These are phyloP conservation scores for Gentiana straminea DNA, from an alignment of 257 asterid genomes.

Conservation along the genomic window DNA sequence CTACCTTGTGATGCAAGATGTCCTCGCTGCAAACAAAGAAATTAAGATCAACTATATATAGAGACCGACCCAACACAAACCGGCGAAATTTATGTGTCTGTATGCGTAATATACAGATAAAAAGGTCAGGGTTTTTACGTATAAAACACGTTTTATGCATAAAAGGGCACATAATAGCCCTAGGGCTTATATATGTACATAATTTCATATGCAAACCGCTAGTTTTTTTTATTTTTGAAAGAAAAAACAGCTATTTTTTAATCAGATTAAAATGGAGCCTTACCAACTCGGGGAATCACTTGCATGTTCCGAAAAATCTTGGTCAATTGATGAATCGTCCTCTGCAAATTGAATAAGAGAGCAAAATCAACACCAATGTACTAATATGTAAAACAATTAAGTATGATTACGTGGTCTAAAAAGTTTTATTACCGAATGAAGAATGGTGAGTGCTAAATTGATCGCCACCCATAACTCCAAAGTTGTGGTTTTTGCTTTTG, in stretches of 20 bases:
- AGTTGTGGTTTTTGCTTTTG: neutral
- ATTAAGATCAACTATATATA: too few relatives aligned
- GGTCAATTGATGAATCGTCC: conserved; percentile 19
- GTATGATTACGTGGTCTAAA: neutral
- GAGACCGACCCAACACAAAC: too few relatives aligned
- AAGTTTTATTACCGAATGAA: conserved; percentile 25
- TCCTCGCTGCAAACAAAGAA: conserved; percentile 16
- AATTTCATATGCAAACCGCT: too few relatives aligned
- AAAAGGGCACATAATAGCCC: too few relatives aligned
- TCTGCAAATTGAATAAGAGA: conserved; percentile 25
- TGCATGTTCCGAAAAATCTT: conserved; percentile 14
- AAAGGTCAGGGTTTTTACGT: too few relatives aligned
- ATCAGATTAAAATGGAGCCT: neutral
- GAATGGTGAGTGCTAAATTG: conserved; percentile 6
- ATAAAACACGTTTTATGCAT: too few relatives aligned
- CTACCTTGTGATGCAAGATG: conserved; percentile 15
- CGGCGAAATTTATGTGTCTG: too few relatives aligned
- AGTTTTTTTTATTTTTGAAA: neutral
- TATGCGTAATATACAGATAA: too few relatives aligned
- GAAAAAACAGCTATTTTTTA: neutral
- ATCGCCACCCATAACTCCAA: conserved; percentile 48
- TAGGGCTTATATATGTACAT: too few relatives aligned
- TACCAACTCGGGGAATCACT: conserved; percentile 25
- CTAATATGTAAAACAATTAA: neutral
- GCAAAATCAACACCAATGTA: neutral